Base-by-base conservation (phyloP, 148 eudicot species). In the Linanthus parryae region DNA sequence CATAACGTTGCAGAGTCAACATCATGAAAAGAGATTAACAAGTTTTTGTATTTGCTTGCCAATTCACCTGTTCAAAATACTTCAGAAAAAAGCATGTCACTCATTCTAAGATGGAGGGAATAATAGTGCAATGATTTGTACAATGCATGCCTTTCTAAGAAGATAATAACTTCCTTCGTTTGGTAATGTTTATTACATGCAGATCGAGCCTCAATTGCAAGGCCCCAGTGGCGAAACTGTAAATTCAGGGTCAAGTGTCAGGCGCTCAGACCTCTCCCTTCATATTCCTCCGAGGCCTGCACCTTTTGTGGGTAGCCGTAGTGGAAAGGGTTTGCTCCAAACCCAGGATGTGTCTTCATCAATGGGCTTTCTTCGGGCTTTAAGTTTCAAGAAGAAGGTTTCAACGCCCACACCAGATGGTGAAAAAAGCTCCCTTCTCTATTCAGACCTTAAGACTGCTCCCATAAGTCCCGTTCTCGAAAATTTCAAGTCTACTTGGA, bases 341-440 rank as follows among this genome's bases (percentile, higher is more conserved):
- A 57, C 80, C 35, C 84, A 77, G 27, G 40, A 59, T 60, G 64
- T 60, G 30, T 34, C 81, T 18, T 74, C 96, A 44, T 58, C 85
- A 24, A 73, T 78, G 58, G 70, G 84, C 12, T 67, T 83, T 71
- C 31, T 91, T 11, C 82, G 86, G 28, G 89, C 76, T 23, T 54
- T 83, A 59, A 86, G 98, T 85, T 83, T 83, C 52, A 91, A 86
- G 59, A 83, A 68, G 61, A 81, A 73, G 67, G 62, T 17, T 47
- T 63, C 47, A 39, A 31, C 48, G 31, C n/a, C n/a, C n/a, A n/a
- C n/a, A n/a, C 31, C 59, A 18, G 78, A 81, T 30, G 73, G 67
- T 51, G 95, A 81, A 72, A 83, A 69, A 74, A 81, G 82, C 63
- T 73, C 68, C 50, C 94, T 83, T 54, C 65, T 78, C 17, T 54